phyloP scores from a whole-genome alignment of 371 early-diverging fungal genomes.

The Dinochytrium kinnereticum region DNA sequence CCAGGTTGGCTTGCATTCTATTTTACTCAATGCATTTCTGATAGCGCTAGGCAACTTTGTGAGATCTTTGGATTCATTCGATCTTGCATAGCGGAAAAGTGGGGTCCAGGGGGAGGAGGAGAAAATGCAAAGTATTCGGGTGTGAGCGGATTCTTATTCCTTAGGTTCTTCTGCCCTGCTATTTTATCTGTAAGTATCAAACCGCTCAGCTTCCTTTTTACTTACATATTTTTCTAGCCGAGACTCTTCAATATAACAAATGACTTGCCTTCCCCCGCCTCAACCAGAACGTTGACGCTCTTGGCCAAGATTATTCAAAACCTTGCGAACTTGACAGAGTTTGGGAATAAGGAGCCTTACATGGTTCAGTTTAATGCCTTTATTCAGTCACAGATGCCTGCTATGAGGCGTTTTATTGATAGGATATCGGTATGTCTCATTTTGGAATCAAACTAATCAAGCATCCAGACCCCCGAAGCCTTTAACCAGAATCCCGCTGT shows the following conservation, averaged over 20 bases:
- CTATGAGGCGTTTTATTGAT: constrained; percentile 41
- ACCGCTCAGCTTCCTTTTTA: not conserved
- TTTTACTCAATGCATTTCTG: not conserved
- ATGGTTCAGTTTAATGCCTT: constrained; percentile 59
- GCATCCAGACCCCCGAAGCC: not conserved
- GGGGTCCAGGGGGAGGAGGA: constrained; percentile 18
- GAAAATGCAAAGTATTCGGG: constrained; percentile 41
- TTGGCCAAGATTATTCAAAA: constrained; percentile 84
- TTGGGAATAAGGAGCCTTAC: constrained; percentile 79
- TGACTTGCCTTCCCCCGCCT: constrained; percentile 66
- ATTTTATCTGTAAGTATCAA: constrained; percentile 62
- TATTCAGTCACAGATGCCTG: constrained; percentile 32
- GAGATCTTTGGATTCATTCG: constrained; percentile 43
- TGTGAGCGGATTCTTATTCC: constrained; percentile 76
- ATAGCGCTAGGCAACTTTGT: constrained; percentile 30
- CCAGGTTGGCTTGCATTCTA: constrained; percentile 26
- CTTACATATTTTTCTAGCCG: constrained; percentile 50
- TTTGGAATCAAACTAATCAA: not conserved
- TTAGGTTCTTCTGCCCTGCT: constrained; percentile 84
- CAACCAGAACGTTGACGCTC: constrained; percentile 73
- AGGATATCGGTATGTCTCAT: constrained; percentile 34
- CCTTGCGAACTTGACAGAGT: constrained; percentile 74
- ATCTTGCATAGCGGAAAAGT: constrained; percentile 24
- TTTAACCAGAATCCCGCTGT: not conserved
- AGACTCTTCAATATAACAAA: constrained; percentile 69